Conservation (phyloP, 345 rosid genomes). For the Rhizophora mangle region DNA sequence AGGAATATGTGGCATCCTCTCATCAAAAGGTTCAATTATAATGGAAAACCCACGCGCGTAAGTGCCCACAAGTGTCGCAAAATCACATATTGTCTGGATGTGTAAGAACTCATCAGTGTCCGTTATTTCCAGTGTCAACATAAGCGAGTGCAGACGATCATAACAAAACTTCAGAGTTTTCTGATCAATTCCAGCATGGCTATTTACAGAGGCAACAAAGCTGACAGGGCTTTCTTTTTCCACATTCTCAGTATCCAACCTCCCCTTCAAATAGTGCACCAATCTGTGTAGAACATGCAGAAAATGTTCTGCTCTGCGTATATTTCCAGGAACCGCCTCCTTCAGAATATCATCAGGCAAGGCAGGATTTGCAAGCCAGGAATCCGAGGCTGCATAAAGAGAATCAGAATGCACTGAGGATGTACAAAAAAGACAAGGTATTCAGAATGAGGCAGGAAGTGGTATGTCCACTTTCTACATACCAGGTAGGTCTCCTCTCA, state of each 20-base stretch:
- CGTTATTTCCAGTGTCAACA: conserved; percentile 91
- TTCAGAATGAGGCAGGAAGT: conserved; percentile 1
- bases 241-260: conserved; percentile 79
- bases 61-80: conserved; percentile 94
- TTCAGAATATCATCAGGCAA: conserved; percentile 91
- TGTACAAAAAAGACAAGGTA: not conserved
- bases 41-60: conserved; percentile 91
- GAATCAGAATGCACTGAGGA: no score
- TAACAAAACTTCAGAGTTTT: conserved; percentile 92
- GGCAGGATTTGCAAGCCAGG: conserved; percentile 98
- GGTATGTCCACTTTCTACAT: conserved; percentile 23
- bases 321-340: conserved; percentile 98
- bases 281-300: conserved; percentile 82
- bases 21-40: conserved; percentile 93
- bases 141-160: conserved; percentile 90
- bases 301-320: conserved; percentile 94
- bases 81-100: conserved; percentile 90
- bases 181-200: conserved; percentile 92
- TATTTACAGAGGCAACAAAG: conserved; percentile 63
- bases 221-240: conserved; percentile 92
- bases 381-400: conserved; percentile 52
- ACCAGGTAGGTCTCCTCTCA: conserved; percentile 83
- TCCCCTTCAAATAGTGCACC: conserved; percentile 74
- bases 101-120: conserved; percentile 94
- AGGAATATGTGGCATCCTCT: conserved; percentile 96